Evolutionary conservation across 177 flowering plant genomes (phyloP).

Genomic region (Tripterygium wilfordii): DNA sequence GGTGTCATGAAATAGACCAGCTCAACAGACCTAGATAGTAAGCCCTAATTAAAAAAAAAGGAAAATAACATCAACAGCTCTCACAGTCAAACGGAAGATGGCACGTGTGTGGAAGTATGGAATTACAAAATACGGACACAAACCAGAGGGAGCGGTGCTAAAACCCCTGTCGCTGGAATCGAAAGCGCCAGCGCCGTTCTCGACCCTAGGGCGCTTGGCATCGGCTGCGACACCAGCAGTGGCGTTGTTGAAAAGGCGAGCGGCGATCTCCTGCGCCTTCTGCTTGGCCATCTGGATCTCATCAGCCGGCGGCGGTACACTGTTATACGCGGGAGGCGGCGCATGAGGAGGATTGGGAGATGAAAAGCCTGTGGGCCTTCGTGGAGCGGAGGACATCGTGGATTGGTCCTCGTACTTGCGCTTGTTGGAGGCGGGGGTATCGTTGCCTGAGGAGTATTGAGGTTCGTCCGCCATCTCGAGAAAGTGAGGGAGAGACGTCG

Average conservation of each 20-base stretch:
- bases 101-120: not conserved
- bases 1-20: too few species aligned
- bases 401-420: slow-evolving; percentile 73
- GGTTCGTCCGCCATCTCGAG: slow-evolving; percentile 59
- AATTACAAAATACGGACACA: not conserved
- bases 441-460: slow-evolving; percentile 42
- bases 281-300: slow-evolving; percentile 84
- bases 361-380: slow-evolving; percentile 40
- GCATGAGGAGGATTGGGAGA: slow-evolving; percentile 31
- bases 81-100: not conserved
- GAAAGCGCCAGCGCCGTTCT: slow-evolving; percentile 37
- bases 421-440: slow-evolving; percentile 30
- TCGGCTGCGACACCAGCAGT: slow-evolving; percentile 30
- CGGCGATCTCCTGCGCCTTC: slow-evolving; percentile 88
- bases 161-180: slow-evolving; percentile 38
- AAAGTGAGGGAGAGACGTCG: slow-evolving; percentile 1
- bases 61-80: too few species aligned
- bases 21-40: too few species aligned
- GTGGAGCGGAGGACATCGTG: slow-evolving; percentile 31
- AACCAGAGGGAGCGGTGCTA: slow-evolving; percentile 24
- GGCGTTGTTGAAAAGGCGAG: slow-evolving; percentile 57
- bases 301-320: slow-evolving; percentile 60
- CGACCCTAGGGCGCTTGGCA: slow-evolving; percentile 74
- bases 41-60: too few species aligned
- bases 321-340: slow-evolving; percentile 50